Conservation (phyloP, 2,329 filamentous ascomycete genomes). For the Laburnicola sp. region DNA sequence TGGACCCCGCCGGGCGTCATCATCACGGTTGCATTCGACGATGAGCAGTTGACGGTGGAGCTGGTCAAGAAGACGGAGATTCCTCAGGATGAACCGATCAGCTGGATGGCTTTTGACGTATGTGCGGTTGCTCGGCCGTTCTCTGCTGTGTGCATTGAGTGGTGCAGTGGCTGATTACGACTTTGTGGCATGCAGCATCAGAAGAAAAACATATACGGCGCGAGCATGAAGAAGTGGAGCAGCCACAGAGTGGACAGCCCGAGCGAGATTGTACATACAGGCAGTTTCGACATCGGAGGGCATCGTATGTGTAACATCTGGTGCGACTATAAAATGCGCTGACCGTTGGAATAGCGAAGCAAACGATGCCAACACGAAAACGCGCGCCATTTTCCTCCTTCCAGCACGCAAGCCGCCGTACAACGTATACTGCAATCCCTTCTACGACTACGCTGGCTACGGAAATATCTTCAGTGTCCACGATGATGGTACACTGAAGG, state of each 20-base stretch:
- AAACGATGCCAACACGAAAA: conserved; percentile 71
- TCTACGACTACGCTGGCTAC: conserved; percentile 82
- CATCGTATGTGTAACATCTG: conserved; percentile 61
- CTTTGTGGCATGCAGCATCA: conserved; percentile 60
- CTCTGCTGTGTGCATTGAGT: neutral
- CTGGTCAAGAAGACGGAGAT: conserved; percentile 81
- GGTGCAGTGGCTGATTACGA: conserved; percentile 17
- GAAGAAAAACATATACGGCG: conserved; percentile 83
- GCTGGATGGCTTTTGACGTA: conserved; percentile 91
- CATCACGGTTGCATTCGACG: conserved; percentile 86
- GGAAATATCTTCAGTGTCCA: conserved; percentile 75
- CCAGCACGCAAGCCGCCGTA: conserved; percentile 77
- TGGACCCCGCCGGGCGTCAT: conserved; percentile 90
- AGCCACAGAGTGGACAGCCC: conserved; percentile 77
- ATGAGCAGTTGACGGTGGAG: conserved; percentile 72
- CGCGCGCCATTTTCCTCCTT: conserved; percentile 85
- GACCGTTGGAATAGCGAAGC: conserved; percentile 61
- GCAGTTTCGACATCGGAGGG: conserved; percentile 73
- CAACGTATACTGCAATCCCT: conserved; percentile 85
- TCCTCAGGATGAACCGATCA: conserved; percentile 81
- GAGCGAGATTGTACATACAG: conserved; percentile 72
- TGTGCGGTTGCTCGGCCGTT: conserved; percentile 35
- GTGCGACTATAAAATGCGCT: neutral
- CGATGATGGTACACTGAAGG: conserved; percentile 58
- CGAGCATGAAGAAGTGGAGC: conserved; percentile 92